These are phyloP conservation scores for Striga asiatica DNA, from an alignment of 257 asterid genomes.

Conservation along the genomic window DNA sequence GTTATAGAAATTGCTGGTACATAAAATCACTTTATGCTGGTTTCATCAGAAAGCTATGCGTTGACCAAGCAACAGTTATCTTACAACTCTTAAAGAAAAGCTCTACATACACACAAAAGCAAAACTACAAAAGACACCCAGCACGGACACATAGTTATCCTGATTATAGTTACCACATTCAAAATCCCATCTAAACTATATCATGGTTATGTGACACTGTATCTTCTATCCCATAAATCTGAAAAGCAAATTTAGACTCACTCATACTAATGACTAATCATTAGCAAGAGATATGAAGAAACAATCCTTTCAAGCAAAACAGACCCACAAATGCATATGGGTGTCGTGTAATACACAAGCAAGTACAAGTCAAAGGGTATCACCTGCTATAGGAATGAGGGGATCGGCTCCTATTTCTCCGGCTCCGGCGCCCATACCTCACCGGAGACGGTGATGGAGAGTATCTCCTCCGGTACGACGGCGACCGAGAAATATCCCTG, in stretches of 20 bases:
- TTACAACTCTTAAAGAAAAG: too few species aligned
- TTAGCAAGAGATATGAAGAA: background rate
- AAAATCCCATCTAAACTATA: too few species aligned
- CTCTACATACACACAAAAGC: too few species aligned
- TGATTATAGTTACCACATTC: too few species aligned
- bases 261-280: background rate
- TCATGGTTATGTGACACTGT: too few species aligned
- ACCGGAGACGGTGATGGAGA: slow-evolving; percentile 85
- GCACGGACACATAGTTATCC: too few species aligned
- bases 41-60: background rate
- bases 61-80: too few species aligned
- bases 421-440: slow-evolving; percentile 69
- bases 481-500: slow-evolving; percentile 80
- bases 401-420: slow-evolving; percentile 83
- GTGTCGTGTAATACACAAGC: slow-evolving; percentile 6
- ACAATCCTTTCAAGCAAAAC: background rate
- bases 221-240: background rate
- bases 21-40: background rate
- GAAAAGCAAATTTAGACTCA: background rate
- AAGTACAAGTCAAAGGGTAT: slow-evolving; percentile 55
- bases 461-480: slow-evolving; percentile 62
- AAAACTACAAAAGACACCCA: too few species aligned
- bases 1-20: background rate
- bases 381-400: slow-evolving; percentile 90
- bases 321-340: slow-evolving; percentile 11